Evolutionary conservation across 176 grass and related monocot genomes (phyloP).

Genomic region (Miscanthus lutarioriparius): DNA sequence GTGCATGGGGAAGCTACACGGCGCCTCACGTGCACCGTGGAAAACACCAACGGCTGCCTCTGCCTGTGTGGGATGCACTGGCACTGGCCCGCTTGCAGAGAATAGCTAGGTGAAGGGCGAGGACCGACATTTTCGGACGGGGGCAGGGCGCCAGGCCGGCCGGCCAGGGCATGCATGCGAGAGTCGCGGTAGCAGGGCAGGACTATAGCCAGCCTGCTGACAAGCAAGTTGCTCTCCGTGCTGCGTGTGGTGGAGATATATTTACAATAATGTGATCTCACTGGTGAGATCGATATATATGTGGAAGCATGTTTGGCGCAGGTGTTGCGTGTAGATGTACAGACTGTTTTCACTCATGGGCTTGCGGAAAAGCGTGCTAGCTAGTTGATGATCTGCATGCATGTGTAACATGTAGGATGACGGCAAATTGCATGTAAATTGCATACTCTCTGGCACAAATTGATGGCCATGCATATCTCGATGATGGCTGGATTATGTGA

Average conservation of each 20-base stretch:
- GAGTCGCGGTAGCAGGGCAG: too few relatives aligned
- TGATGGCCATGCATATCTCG: too few relatives aligned
- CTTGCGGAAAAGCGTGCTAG: not conserved
- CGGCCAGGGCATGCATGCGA: not conserved
- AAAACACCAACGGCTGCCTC: slow-evolving; percentile 39
- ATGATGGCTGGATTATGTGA: too few relatives aligned
- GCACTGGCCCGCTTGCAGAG: not conserved
- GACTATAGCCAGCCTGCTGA: not conserved
- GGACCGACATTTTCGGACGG: slow-evolving; percentile 34
- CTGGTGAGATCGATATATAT: not conserved
- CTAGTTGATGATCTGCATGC: not conserved
- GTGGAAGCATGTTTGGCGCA: slow-evolving; percentile 23
- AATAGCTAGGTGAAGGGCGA: not conserved
- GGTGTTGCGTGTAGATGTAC: slow-evolving; percentile 11
- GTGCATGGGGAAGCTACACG: slow-evolving; percentile 38
- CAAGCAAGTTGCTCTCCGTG: not conserved
- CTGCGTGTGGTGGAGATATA: not conserved
- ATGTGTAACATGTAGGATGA: too few relatives aligned
- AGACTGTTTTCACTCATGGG: not conserved
- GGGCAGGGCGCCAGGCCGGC: not conserved
- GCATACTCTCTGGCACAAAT: too few relatives aligned
- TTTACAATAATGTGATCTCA: not conserved
- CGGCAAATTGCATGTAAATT: too few relatives aligned
- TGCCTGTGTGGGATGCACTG: not conserved
- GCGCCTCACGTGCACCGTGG: slow-evolving; percentile 59